phyloP scores from a whole-genome alignment of 306 rosid genomes.

The Lupinus albus region DNA sequence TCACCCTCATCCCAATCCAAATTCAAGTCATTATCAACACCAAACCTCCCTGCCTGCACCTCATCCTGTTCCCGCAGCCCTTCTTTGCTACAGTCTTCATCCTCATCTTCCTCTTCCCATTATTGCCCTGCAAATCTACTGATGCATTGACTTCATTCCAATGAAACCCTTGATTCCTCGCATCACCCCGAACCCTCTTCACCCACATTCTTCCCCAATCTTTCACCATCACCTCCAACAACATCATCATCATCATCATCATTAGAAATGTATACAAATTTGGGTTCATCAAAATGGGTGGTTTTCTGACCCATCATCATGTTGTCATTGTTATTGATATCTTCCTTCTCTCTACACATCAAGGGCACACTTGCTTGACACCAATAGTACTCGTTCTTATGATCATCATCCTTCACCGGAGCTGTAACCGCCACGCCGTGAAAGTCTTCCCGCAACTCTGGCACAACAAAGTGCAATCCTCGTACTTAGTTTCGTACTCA shows the following conservation, averaged over 20 bases:
- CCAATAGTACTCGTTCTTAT: slow-evolving; percentile 45
- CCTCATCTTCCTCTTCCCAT: slow-evolving; percentile 48
- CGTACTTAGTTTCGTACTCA: slow-evolving; percentile 55
- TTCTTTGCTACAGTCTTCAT: slow-evolving; percentile 50
- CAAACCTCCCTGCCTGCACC: not conserved
- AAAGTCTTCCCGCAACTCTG: slow-evolving; percentile 57
- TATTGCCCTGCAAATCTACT: not conserved
- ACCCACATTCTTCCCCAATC: not conserved
- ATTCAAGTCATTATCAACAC: slow-evolving; percentile 18
- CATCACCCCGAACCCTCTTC: not conserved
- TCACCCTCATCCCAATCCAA: slow-evolving; percentile 33
- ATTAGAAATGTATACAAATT: slow-evolving; percentile 30
- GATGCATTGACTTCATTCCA: too few species aligned
- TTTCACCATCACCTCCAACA: not conserved
- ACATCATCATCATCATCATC: slow-evolving; percentile 18
- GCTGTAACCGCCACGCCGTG: slow-evolving; percentile 58
- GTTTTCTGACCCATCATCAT: slow-evolving; percentile 2
- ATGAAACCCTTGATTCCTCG: not conserved
- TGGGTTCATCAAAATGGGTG: not conserved
- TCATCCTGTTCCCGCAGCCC: slow-evolving; percentile 40
- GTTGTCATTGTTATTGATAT: too few species aligned
- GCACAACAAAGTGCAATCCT: slow-evolving; percentile 59
- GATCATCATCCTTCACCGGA: slow-evolving; percentile 49
- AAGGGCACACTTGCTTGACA: slow-evolving; percentile 44
- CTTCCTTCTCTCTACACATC: slow-evolving; percentile 21